Conservation (phyloP, 73 alveolate species). For the Strombidium stylifer region DNA sequence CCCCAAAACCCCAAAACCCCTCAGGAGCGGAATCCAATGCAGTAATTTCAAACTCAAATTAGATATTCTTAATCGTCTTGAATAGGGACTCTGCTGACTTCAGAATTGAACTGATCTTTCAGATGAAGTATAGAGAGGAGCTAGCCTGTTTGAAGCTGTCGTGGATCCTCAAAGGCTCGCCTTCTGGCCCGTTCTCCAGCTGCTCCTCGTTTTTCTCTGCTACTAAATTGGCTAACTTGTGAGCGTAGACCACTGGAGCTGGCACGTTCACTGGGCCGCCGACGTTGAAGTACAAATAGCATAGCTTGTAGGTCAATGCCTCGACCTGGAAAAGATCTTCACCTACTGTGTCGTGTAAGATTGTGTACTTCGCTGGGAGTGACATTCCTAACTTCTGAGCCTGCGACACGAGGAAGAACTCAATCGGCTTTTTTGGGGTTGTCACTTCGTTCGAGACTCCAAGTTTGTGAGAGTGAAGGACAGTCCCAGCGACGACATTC, state of each 20-base stretch:
- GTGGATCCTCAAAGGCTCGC: too few relatives aligned
- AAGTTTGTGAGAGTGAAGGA: slow-evolving; percentile 67
- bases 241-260: slow-evolving; percentile 82
- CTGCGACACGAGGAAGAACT: slow-evolving; percentile 78
- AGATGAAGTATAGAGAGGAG: too few relatives aligned
- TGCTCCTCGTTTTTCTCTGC: too few relatives aligned
- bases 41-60: too few relatives aligned
- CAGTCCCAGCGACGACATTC: slow-evolving; percentile 80
- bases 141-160: too few relatives aligned
- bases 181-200: too few relatives aligned
- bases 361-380: slow-evolving; percentile 83
- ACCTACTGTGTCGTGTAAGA: slow-evolving; percentile 63
- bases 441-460: too few relatives aligned
- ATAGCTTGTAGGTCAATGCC: slow-evolving; percentile 77
- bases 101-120: too few relatives aligned
- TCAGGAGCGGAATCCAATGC: too few relatives aligned
- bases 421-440: slow-evolving; percentile 51
- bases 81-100: too few relatives aligned
- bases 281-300: slow-evolving; percentile 83
- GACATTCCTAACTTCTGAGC: slow-evolving; percentile 73
- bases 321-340: slow-evolving; percentile 53
- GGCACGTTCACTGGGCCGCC: slow-evolving; percentile 86
- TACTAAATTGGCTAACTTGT: slow-evolving; percentile 66
- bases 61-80: too few relatives aligned
- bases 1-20: too few relatives aligned